A percentile compares a stretch with the other conserved stretches of the same genome.
Evolutionary conservation across 495 filamentous ascomycete species (phyloP).

Genomic region (Penicillium chermesinum): DNA sequence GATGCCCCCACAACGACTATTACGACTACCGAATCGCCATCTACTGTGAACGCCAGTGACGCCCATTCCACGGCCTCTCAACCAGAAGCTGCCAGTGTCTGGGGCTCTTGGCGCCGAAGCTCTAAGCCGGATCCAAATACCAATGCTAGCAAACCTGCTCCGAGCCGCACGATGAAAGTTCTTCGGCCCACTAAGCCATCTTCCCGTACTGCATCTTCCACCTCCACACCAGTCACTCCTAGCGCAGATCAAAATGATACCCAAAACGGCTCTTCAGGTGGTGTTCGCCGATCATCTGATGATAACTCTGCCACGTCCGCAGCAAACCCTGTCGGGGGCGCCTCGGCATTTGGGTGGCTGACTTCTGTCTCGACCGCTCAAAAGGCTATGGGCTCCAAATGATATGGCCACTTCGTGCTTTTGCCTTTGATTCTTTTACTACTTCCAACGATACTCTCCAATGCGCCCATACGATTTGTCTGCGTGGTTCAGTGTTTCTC

Average conservation of each 20-base stretch:
- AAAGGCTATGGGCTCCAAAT: not conserved
- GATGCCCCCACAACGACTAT: not conserved
- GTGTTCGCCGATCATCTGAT: constrained; percentile 21
- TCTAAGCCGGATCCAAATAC: constrained; percentile 41
- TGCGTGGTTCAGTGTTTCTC: too few relatives aligned
- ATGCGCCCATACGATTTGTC: too few relatives aligned
- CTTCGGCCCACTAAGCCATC: constrained; percentile 60
- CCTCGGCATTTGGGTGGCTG: constrained; percentile 96
- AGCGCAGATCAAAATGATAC: constrained; percentile 23
- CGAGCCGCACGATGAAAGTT: constrained; percentile 68
- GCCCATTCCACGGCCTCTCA: constrained; percentile 32
- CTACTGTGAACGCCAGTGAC: constrained; percentile 18
- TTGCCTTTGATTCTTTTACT: not conserved
- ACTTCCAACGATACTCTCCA: not conserved
- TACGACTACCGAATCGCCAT: not conserved
- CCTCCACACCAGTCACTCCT: constrained; percentile 29
- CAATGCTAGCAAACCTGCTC: constrained; percentile 40
- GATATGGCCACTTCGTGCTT: not conserved
- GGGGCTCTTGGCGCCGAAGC: constrained; percentile 67
- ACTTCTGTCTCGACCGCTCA: constrained; percentile 33
- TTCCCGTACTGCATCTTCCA: constrained; percentile 33
- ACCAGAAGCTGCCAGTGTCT: constrained; percentile 49
- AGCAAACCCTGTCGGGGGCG: constrained; percentile 80
- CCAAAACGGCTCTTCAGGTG: constrained; percentile 21
- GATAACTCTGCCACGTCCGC: constrained; percentile 29